Percentiles rank a stretch among this genome's conserved stretches.
Evolutionary conservation across 2,329 filamentous ascomycete genomes (phyloP).

Genomic region (Botrytis aclada): DNA sequence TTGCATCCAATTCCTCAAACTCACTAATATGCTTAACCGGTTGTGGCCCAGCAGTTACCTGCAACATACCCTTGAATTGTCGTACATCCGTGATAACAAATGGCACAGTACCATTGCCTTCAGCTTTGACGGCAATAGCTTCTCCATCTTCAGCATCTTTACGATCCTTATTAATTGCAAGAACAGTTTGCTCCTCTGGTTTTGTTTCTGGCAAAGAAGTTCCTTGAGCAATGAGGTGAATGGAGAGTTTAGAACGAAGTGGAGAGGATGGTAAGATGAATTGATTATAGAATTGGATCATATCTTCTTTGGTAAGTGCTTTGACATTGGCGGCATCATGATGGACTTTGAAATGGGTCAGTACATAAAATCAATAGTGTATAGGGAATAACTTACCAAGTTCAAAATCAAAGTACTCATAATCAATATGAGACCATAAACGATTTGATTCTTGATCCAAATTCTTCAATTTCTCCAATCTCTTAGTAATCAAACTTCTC

Average conservation of each 20-base stretch:
- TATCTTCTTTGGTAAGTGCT: conserved; percentile 71
- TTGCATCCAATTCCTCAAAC: conserved; percentile 82
- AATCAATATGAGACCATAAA: conserved; percentile 81
- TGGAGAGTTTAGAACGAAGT: conserved; percentile 74
- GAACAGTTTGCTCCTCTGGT: conserved; percentile 39
- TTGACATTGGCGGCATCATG: conserved; percentile 74
- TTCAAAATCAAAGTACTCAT: conserved; percentile 86
- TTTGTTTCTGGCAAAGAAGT: conserved; percentile 43
- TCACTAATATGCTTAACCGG: conserved; percentile 74
- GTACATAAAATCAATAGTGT: conserved; percentile 12
- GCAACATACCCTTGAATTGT: conserved; percentile 73
- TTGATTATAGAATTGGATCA: conserved; percentile 73
- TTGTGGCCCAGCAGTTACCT: conserved; percentile 68
- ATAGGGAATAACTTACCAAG: conserved; percentile 56
- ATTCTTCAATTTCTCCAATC: conserved; percentile 90
- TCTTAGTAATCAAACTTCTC: conserved; percentile 79
- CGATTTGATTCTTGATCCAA: conserved; percentile 77
- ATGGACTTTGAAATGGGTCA: conserved; percentile 27
- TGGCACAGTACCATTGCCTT: conserved; percentile 50
- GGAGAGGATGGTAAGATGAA: conserved; percentile 74
- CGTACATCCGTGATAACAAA: conserved; percentile 73
- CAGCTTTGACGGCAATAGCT: conserved; percentile 23
- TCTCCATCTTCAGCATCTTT: conserved; percentile 31
- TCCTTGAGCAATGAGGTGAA: conserved; percentile 75
- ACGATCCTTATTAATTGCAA: conserved; percentile 36